These are phyloP conservation scores for Serendipita sp. DNA, from an alignment of 768 basidiomycete species.

Conservation along the genomic window DNA sequence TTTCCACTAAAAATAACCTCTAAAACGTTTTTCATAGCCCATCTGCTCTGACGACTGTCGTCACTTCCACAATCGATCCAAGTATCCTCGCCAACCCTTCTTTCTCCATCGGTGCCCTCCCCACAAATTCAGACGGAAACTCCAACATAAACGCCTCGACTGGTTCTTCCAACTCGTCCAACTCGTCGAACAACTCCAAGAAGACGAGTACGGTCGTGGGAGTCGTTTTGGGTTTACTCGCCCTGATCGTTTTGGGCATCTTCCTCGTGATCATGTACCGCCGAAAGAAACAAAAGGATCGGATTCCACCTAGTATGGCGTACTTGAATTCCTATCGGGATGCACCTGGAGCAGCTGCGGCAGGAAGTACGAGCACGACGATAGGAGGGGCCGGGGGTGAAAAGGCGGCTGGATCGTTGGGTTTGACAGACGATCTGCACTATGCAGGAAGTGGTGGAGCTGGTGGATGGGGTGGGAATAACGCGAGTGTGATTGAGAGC, in stretches of 20 bases:
- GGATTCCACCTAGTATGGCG: background rate
- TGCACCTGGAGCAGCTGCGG: no score
- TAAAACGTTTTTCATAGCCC: background rate
- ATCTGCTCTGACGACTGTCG: background rate
- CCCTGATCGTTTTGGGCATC: background rate
- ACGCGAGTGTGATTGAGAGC: no score
- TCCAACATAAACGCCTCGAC: background rate
- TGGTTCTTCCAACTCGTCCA: background rate
- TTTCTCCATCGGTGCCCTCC: background rate
- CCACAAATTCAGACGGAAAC: background rate
- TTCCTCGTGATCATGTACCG: background rate
- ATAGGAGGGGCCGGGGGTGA: no score
- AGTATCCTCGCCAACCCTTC: background rate
- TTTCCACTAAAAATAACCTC: no score
- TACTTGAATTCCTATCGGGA: background rate
- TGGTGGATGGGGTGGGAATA: no score
- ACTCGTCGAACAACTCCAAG: background rate
- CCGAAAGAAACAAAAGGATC: background rate
- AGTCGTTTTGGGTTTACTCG: background rate
- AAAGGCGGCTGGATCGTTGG: no score
- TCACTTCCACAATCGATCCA: background rate
- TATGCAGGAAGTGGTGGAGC: no score
- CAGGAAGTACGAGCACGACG: no score
- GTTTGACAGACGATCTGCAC: no score
- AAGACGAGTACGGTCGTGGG: background rate